These are phyloP conservation scores for Byssothecium circinans DNA, from an alignment of 2,329 filamentous ascomycete genomes.

Conservation along the genomic window DNA sequence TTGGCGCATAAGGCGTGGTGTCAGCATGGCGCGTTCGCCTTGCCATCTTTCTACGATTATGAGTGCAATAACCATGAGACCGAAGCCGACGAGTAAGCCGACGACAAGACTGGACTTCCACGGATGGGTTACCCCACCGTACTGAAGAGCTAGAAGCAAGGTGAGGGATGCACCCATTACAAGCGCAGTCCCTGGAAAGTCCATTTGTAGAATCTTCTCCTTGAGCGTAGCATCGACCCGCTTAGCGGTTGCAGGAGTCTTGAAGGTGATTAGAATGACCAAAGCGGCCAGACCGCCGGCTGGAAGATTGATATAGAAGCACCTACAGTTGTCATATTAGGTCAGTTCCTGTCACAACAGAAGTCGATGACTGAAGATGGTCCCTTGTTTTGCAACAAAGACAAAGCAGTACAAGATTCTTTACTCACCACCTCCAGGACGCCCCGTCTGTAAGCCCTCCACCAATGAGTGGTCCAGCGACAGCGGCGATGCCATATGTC, in stretches of 20 bases:
- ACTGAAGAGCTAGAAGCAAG: neutral
- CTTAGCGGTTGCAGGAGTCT: neutral
- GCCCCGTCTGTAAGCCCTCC: conserved; percentile 43
- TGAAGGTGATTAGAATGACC: neutral
- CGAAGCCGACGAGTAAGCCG: conserved; percentile 43
- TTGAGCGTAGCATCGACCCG: neutral
- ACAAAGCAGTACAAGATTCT: too few species aligned
- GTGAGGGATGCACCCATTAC: too few species aligned
- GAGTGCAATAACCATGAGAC: conserved; percentile 37
- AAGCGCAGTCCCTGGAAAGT: neutral
- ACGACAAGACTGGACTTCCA: conserved; percentile 44
- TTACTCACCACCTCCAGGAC: too few species aligned
- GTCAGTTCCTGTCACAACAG: too few species aligned
- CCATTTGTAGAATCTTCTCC: neutral
- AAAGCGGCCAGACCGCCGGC: conserved; percentile 32
- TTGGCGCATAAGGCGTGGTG: conserved; percentile 45
- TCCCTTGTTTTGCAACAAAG: too few species aligned
- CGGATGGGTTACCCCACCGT: conserved; percentile 8
- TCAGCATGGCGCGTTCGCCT: conserved; percentile 45
- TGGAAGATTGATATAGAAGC: conserved; percentile 47
- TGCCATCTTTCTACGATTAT: conserved; percentile 38
- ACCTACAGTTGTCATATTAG: too few species aligned
- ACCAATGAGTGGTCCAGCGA: conserved; percentile 45
- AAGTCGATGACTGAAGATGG: too few species aligned
- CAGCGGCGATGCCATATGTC: conserved; percentile 20